Base-by-base conservation (phyloP, 345 rosid species). In the Corchorus capsularis region DNA sequence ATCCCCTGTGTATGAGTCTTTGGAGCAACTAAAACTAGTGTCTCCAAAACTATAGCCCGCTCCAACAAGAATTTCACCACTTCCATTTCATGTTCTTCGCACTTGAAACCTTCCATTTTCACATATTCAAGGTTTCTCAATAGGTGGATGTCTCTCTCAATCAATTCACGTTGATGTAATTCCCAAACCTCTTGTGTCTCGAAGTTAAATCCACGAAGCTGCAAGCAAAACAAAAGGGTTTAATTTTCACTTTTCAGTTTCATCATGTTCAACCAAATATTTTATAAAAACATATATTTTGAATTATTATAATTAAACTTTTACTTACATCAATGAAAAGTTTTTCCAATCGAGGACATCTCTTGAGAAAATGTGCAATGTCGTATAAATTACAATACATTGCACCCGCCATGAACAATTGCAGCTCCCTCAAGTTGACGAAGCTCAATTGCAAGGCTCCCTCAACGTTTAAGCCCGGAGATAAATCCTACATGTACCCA, bases 311-410 rank as follows among this genome's bases (percentile, higher is more conserved):
- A 37, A 46, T 4, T 6, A 19, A 4, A 45, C 16, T 47, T 22
- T 60, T 27, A 27, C 82, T 77, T 81, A 81, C 84, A 60, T 84
- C 82, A 5, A 84, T 76, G 45, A 79, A 78, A 19, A 79, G 35
- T 37, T 41, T 79, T 50, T 81, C 72, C 12, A 81, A 4, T 6
- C 2, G 0, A 0, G 71, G 83, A 52, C 83, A 80, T 22, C 35
- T 67, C 32, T 16, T 53, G 43, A 83, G 32, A 22, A 83, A 72
- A 20, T 50, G 8, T 6, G 71, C 68, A 15, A 81, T 69, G 22
- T 78, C 84, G 35, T 67, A 63, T 6, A 68, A 4, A 34, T 80
- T 76, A 59, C 80, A 80, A 45, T 46, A 68, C 7, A 2, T 10
- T 16, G 56, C 71, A 10, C 71, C 80, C 52, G 73, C 68, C 81